Base-by-base conservation (phyloP, 2,329 filamentous ascomycete species). In the Diaporthe longicolla region DNA sequence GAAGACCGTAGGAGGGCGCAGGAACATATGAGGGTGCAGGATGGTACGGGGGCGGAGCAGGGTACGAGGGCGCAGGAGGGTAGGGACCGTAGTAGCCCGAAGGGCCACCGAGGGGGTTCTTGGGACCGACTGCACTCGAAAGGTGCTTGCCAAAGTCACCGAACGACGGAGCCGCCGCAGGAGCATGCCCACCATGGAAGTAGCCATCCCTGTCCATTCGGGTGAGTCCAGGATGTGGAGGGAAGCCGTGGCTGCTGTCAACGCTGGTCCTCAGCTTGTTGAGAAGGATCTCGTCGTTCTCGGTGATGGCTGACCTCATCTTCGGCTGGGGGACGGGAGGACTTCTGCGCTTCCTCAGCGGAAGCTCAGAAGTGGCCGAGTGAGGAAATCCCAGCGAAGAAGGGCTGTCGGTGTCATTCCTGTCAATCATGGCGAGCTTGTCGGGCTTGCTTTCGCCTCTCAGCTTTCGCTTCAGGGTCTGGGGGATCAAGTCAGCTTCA, bases 281-380 rank as follows among this genome's bases (percentile, higher is more conserved):
- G n/a, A 75, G 26, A 2, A 75, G 61, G 26, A 75, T 72, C 61
- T 73, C 74, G 15, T 75, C 72, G 72, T 75, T 55, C n/a, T 52
- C 24, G 48, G 40, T 55, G 7, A 75, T 65, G 11, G 66, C 55
- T 8, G 72, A 72, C 7, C 40, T n/a, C 19, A 74, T 50, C 29
- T 52, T 75, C 15, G 71, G 68, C 37, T 35, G 26, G 5, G 61
- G 66, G 9, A 57, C n/a, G 29, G 43, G 35, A 10, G 72, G 68
- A 37, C 52, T 68, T 8, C 40, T 57, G 24, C 54, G 54, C 11
- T 11, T 26, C 55, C 32, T 52, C 19, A 45, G 37, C n/a, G 29
- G 43, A 19, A 68, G n/a, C n/a, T 73, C 69, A 61, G 74, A 69
- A n/a, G 71, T 74, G 0, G 72, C 74, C 6, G 71, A 73, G 59